A percentile compares a stretch with the other conserved stretches of the same genome.
These are phyloP conservation scores for Phytophthora quininea DNA, from an alignment of 352 stramenopile species.

Conservation along the genomic window DNA sequence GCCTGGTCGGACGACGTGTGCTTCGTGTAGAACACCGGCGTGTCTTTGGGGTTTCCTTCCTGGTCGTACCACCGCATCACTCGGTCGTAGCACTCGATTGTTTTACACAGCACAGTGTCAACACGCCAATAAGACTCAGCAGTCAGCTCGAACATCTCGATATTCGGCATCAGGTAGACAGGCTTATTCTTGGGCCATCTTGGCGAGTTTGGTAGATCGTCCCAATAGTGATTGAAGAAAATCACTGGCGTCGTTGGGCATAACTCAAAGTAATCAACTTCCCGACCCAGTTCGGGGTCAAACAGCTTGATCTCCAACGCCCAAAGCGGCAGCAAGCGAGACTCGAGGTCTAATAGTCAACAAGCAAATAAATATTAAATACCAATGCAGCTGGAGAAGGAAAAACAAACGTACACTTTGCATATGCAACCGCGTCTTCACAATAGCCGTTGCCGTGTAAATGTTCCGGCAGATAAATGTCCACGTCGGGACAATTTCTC, in stretches of 20 bases:
- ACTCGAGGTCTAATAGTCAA: slow-evolving; percentile 34
- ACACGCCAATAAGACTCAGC: slow-evolving; percentile 51
- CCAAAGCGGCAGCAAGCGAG: slow-evolving; percentile 41
- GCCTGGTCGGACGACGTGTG: slow-evolving; percentile 54
- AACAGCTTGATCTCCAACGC: slow-evolving; percentile 29
- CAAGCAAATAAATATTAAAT: neutral
- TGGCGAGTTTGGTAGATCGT: slow-evolving; percentile 15
- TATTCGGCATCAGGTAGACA: slow-evolving; percentile 57
- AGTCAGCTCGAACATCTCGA: slow-evolving; percentile 64
- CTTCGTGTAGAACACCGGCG: slow-evolving; percentile 54
- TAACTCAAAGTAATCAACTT: slow-evolving; percentile 61
- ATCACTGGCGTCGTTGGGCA: slow-evolving; percentile 55
- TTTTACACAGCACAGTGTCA: slow-evolving; percentile 71
- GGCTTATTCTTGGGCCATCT: slow-evolving; percentile 43
- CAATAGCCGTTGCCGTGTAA: slow-evolving; percentile 62
- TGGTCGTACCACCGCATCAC: slow-evolving; percentile 54
- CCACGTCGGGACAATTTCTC: slow-evolving; percentile 46
- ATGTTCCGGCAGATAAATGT: slow-evolving; percentile 45
- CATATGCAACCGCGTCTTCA: slow-evolving; percentile 54
- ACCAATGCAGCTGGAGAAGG: neutral
- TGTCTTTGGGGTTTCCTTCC: slow-evolving; percentile 40
- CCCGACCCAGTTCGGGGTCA: slow-evolving; percentile 20
- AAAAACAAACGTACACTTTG: slow-evolving; percentile 38
- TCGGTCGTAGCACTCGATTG: slow-evolving; percentile 42
- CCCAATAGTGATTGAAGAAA: slow-evolving; percentile 72